phyloP scores from a whole-genome alignment of 2,329 filamentous ascomycete species.

The Parastagonospora nodorum region DNA sequence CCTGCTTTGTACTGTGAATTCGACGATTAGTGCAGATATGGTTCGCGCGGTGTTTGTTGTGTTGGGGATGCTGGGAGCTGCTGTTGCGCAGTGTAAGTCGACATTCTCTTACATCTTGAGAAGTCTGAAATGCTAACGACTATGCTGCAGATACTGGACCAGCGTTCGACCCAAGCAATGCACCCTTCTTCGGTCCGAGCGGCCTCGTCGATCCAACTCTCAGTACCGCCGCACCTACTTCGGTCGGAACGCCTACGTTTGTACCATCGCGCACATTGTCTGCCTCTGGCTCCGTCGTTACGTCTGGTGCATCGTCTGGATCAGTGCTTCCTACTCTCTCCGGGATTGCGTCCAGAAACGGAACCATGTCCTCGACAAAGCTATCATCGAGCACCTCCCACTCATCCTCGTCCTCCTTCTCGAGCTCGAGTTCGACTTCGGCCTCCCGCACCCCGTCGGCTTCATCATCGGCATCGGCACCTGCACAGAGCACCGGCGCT shows the following conservation, averaged over 20 bases:
- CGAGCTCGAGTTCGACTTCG: conserved; percentile 8
- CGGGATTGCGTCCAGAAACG: neutral
- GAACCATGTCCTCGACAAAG: conserved; percentile 4
- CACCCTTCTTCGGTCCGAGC: conserved; percentile 22
- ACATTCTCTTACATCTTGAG: neutral
- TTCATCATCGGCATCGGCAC: conserved; percentile 13
- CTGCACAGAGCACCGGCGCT: conserved; percentile 23
- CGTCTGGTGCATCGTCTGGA: neutral
- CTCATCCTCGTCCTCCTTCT: conserved; percentile 5
- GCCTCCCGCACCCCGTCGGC: conserved; percentile 8
- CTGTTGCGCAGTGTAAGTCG: conserved; percentile 15
- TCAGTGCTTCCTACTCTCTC: neutral
- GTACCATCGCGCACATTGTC: conserved; percentile 8
- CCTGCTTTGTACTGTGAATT: neutral
- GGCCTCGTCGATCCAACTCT: conserved; percentile 20
- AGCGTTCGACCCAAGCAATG: conserved; percentile 22
- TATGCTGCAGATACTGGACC: conserved; percentile 19
- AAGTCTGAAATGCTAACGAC: neutral
- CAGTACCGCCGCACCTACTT: conserved; percentile 8
- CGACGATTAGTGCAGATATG: conserved; percentile 7
- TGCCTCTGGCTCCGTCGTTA: neutral
- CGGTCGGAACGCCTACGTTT: conserved; percentile 10
- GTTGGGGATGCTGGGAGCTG: conserved; percentile 13
- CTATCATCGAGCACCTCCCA: conserved; percentile 12
- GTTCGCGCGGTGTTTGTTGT: conserved; percentile 14